phyloP scores from a whole-genome alignment of 2,329 filamentous ascomycete species.

The Fusarium devonianum region DNA sequence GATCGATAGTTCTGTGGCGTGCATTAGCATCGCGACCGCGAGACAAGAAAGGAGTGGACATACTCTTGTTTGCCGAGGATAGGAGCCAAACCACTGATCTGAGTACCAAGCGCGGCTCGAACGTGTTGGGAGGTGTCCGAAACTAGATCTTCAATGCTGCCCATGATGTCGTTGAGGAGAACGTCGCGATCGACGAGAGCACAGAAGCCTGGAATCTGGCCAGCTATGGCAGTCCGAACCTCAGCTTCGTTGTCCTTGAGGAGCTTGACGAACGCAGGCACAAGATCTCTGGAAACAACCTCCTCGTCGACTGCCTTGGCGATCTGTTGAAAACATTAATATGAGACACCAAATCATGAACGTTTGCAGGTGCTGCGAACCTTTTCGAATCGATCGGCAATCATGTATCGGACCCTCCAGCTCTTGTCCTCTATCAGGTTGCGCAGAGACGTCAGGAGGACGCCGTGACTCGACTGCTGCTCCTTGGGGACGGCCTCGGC shows the following conservation, averaged over 20 bases:
- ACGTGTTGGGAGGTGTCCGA: slow-evolving; percentile 97
- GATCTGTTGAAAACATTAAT: slow-evolving; percentile 66
- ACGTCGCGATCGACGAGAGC: slow-evolving; percentile 84
- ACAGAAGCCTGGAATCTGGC: slow-evolving; percentile 98
- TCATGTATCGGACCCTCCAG: slow-evolving; percentile 99
- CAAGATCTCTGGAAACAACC: slow-evolving; percentile 90
- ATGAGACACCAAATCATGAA: slow-evolving; percentile 4
- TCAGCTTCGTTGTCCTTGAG: slow-evolving; percentile 98
- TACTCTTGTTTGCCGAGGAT: slow-evolving; percentile 98
- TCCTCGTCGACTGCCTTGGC: slow-evolving; percentile 98
- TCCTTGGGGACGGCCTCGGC: slow-evolving; percentile 98
- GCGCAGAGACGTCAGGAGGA: slow-evolving; percentile 86
- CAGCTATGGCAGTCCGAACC: slow-evolving; percentile 94
- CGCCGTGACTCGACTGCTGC: slow-evolving; percentile 94
- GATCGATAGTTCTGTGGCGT: slow-evolving; percentile 81
- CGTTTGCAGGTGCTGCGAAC: slow-evolving; percentile 51
- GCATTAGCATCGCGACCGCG: background rate
- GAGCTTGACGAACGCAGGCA: slow-evolving; percentile 96
- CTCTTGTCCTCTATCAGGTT: slow-evolving; percentile 99
- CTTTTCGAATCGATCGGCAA: slow-evolving; percentile 98
- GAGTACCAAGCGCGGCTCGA: slow-evolving; percentile 90
- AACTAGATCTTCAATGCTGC: slow-evolving; percentile 92
- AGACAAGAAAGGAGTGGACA: slow-evolving; percentile 44
- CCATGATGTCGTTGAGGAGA: slow-evolving; percentile 95
- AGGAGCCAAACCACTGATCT: slow-evolving; percentile 95